A percentile compares a stretch with the other conserved stretches of the same genome.
phyloP scores from a whole-genome alignment of 805 yeast genomes.

The Hanseniaspora vineae region DNA sequence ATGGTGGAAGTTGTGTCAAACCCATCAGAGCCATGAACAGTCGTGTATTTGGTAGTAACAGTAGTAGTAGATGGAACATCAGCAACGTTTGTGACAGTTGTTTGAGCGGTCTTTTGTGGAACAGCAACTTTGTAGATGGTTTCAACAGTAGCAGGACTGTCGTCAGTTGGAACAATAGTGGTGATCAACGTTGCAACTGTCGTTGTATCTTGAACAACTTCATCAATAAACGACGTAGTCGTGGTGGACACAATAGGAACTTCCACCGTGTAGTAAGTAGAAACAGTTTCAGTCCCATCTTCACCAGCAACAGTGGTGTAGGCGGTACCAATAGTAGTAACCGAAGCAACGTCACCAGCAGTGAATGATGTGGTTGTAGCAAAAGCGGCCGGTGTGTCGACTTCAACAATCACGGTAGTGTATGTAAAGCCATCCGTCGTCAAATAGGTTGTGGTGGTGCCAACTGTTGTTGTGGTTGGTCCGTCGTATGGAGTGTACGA shows the following conservation, averaged over 20 bases:
- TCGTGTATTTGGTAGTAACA: not conserved
- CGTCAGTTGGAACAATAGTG: not conserved
- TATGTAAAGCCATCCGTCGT: not conserved
- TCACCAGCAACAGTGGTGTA: not conserved
- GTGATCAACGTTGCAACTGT: not conserved
- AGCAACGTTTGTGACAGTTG: not conserved
- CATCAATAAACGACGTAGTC: not conserved
- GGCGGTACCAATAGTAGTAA: not conserved
- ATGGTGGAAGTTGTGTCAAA: not conserved
- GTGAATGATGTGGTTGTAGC: not conserved
- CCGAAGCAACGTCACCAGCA: not conserved
- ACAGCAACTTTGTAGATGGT: not conserved
- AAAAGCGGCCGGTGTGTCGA: not conserved
- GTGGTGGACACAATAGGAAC: not conserved
- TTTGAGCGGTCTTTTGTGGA: not conserved
- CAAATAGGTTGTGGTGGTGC: not conserved
- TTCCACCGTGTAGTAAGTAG: not conserved
- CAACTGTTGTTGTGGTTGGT: not conserved
- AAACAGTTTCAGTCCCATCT: not conserved
- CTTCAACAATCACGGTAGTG: not conserved
- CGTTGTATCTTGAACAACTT: not conserved
- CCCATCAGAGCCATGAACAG: not conserved
- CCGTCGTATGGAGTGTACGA: not conserved
- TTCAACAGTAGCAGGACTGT: not conserved
- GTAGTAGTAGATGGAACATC: not conserved